Percentiles rank a stretch among this genome's conserved stretches.
phyloP scores from a whole-genome alignment of 306 rosid species.

The Sesbania bispinosa region DNA sequence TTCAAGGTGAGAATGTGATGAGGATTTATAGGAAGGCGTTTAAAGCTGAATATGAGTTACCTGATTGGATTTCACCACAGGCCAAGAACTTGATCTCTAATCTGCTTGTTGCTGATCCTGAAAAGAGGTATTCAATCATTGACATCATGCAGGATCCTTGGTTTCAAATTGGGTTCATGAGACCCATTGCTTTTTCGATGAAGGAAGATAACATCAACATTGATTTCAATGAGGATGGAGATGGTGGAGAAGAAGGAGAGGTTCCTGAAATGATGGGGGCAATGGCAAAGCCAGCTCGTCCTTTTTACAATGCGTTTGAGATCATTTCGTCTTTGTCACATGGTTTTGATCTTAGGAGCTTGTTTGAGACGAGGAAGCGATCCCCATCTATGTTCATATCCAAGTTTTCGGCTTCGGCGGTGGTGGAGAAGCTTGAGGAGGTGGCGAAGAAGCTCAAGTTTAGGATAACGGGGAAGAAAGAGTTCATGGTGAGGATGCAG shows the following conservation, averaged over 20 bases:
- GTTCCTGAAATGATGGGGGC: neutral
- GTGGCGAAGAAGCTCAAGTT: slow-evolving; percentile 52
- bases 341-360: slow-evolving; percentile 65
- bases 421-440: slow-evolving; percentile 46
- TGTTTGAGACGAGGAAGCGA: slow-evolving; percentile 66
- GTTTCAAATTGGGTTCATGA: slow-evolving; percentile 55
- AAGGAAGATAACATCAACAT: slow-evolving; percentile 5
- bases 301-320: slow-evolving; percentile 78
- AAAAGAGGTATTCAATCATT: slow-evolving; percentile 48
- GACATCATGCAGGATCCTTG: slow-evolving; percentile 56
- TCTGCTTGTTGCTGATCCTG: slow-evolving; percentile 61
- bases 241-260: neutral
- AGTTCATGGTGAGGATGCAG: slow-evolving; percentile 55
- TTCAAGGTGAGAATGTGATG: slow-evolving; percentile 63
- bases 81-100: slow-evolving; percentile 50
- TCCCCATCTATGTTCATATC: slow-evolving; percentile 55
- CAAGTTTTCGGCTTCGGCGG: slow-evolving; percentile 55
- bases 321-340: slow-evolving; percentile 69
- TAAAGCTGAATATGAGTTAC: slow-evolving; percentile 55
- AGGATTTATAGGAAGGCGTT: slow-evolving; percentile 61
- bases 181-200: slow-evolving; percentile 41
- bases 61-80: slow-evolving; percentile 56
- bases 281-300: slow-evolving; percentile 41
- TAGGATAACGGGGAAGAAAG: slow-evolving; percentile 41
- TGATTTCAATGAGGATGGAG: slow-evolving; percentile 7